Conservation (phyloP, 805 yeast species). For the Ogataea nakhonphanomensis region DNA sequence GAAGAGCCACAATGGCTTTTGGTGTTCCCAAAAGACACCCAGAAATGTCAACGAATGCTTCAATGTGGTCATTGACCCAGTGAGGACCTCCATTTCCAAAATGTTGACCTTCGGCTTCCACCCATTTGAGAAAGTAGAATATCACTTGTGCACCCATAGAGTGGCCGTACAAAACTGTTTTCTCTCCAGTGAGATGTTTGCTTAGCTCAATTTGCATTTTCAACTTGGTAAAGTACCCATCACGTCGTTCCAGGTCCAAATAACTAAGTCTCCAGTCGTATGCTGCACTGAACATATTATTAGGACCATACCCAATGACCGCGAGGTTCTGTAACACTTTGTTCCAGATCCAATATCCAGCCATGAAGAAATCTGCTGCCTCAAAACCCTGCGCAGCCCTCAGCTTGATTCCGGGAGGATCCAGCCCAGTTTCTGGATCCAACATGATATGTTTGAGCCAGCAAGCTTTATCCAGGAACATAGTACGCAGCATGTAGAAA, state of each 20-base stretch:
- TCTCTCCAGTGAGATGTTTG: slow-evolving; percentile 51
- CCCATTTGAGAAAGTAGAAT: slow-evolving; percentile 93
- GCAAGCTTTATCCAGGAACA: slow-evolving; percentile 87
- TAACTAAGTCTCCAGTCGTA: slow-evolving; percentile 97
- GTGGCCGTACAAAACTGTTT: slow-evolving; percentile 79
- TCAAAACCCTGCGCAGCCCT: slow-evolving; percentile 96
- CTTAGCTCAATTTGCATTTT: slow-evolving; percentile 69
- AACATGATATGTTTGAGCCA: slow-evolving; percentile 91
- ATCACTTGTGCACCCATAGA: slow-evolving; percentile 96
- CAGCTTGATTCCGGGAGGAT: slow-evolving; percentile 76
- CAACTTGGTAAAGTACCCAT: slow-evolving; percentile 76
- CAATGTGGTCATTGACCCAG: slow-evolving; percentile 88
- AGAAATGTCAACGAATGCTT: slow-evolving; percentile 78
- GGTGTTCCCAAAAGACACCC: slow-evolving; percentile 95
- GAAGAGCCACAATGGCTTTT: slow-evolving; percentile 82
- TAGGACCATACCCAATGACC: slow-evolving; percentile 90
- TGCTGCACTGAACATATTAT: slow-evolving; percentile 84
- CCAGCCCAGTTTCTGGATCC: slow-evolving; percentile 88
- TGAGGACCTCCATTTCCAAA: slow-evolving; percentile 88
- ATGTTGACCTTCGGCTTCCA: slow-evolving; percentile 74
- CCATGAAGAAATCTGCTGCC: slow-evolving; percentile 92
- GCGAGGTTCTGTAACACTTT: slow-evolving; percentile 92
- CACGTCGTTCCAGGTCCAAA: slow-evolving; percentile 82
- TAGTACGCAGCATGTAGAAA: slow-evolving; percentile 87
- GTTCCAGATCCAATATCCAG: slow-evolving; percentile 99